Evolutionary conservation across 2,329 filamentous ascomycete genomes (phyloP).

Genomic region (Colletotrichum cuscutae): DNA sequence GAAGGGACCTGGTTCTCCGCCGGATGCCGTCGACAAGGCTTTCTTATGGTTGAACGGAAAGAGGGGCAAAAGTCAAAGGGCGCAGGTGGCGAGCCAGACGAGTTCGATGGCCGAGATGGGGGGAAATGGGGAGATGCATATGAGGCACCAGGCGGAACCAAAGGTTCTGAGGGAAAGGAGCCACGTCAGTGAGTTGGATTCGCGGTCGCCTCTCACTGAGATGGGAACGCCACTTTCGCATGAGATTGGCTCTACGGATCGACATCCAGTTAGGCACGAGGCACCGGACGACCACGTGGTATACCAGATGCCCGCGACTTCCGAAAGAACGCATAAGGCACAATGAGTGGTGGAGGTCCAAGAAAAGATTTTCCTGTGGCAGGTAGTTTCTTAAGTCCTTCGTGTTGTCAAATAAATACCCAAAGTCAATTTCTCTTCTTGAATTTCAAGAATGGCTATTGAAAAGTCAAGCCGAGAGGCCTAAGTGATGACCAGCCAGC

Average conservation of each 20-base stretch:
- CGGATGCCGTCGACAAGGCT: background rate
- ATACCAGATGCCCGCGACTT: background rate
- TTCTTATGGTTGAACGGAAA: background rate
- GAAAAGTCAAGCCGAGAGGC: background rate
- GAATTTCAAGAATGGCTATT: too few species aligned
- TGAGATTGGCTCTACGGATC: background rate
- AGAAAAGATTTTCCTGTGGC: too few species aligned
- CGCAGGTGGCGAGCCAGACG: background rate
- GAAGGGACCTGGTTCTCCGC: background rate
- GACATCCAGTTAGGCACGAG: background rate
- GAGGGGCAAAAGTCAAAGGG: background rate
- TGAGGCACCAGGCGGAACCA: background rate
- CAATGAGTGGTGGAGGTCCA: background rate
- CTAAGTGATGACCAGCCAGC: too few species aligned
- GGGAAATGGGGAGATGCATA: background rate
- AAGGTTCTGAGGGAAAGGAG: background rate
- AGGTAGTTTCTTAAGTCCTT: background rate
- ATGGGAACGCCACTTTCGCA: background rate
- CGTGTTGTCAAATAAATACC: background rate
- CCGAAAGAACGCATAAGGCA: background rate
- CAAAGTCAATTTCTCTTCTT: background rate
- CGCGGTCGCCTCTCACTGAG: background rate
- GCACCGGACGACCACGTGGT: background rate
- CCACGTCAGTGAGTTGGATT: slow-evolving; percentile 2
- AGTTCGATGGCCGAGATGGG: background rate